Conservation (phyloP, 306 rosid genomes). For the Cicer arietinum region DNA sequence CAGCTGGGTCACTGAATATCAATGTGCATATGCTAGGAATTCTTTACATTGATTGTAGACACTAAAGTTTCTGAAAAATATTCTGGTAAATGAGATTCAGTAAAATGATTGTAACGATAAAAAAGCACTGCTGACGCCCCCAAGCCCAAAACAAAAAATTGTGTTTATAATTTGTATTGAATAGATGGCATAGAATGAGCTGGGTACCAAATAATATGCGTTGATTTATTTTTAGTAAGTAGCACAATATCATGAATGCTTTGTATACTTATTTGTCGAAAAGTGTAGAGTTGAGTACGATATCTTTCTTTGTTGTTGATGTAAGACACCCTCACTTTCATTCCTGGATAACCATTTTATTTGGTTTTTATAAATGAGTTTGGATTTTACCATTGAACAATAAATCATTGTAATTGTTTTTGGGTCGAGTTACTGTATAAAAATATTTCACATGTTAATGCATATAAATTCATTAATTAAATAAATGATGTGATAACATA, state of each 20-base stretch:
- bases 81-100: constrained; percentile 38
- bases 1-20: constrained; percentile 40
- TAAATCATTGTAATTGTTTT: too few relatives aligned
- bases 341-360: too few relatives aligned
- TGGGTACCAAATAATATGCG: background rate
- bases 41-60: constrained; percentile 46
- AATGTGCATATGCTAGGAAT: constrained; percentile 54
- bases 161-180: constrained; percentile 12
- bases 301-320: too few relatives aligned
- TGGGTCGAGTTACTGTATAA: too few relatives aligned
- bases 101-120: background rate
- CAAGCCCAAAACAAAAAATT: background rate
- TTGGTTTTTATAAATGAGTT: too few relatives aligned
- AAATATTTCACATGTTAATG: too few relatives aligned
- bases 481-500: too few relatives aligned
- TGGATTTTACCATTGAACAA: too few relatives aligned
- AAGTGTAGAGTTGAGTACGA: too few relatives aligned
- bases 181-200: background rate
- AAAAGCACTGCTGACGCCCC: background rate
- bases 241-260: background rate
- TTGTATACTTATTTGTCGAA: too few relatives aligned
- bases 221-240: constrained; percentile 18
- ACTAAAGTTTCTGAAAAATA: background rate
- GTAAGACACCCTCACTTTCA: too few relatives aligned
- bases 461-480: too few relatives aligned